phyloP scores from a whole-genome alignment of 164 flowering plant species.

The Macadamia integrifolia region DNA sequence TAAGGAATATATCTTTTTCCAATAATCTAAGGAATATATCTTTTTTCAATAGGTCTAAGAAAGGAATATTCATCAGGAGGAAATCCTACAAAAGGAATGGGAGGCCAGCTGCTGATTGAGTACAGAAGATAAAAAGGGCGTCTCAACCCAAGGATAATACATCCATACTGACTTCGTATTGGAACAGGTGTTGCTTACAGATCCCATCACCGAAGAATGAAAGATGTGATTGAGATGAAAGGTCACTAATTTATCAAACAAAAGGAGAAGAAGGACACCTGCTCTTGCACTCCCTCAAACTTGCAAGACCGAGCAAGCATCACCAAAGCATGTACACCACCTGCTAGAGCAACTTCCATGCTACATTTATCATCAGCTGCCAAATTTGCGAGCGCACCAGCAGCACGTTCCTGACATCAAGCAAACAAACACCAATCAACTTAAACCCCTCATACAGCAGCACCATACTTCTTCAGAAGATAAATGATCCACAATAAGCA shows the following conservation, averaged over 20 bases:
- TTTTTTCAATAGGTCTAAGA: too few relatives aligned
- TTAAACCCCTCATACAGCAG: background rate
- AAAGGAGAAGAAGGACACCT: slow-evolving; percentile 37
- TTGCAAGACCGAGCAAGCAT: slow-evolving; percentile 89
- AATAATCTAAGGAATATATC: too few relatives aligned
- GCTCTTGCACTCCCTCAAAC: slow-evolving; percentile 96
- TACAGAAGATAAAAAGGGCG: too few relatives aligned
- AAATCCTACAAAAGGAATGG: too few relatives aligned
- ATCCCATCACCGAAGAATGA: too few relatives aligned
- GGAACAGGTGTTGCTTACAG: too few relatives aligned
- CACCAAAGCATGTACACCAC: slow-evolving; percentile 96
- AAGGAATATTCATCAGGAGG: too few relatives aligned
- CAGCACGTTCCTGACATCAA: slow-evolving; percentile 79
- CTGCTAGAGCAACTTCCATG: slow-evolving; percentile 83
- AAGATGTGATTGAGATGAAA: background rate
- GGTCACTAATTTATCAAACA: background rate
- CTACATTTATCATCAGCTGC: slow-evolving; percentile 98
- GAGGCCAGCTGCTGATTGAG: too few relatives aligned
- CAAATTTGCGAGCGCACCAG: slow-evolving; percentile 97
- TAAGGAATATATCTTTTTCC: too few relatives aligned
- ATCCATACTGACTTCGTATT: too few relatives aligned
- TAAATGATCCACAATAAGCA: background rate
- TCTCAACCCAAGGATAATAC: too few relatives aligned
- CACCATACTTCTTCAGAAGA: background rate
- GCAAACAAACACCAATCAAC: slow-evolving; percentile 7